Conservation (phyloP, 202 grass and related monocot species). For the Panicum hallii region DNA sequence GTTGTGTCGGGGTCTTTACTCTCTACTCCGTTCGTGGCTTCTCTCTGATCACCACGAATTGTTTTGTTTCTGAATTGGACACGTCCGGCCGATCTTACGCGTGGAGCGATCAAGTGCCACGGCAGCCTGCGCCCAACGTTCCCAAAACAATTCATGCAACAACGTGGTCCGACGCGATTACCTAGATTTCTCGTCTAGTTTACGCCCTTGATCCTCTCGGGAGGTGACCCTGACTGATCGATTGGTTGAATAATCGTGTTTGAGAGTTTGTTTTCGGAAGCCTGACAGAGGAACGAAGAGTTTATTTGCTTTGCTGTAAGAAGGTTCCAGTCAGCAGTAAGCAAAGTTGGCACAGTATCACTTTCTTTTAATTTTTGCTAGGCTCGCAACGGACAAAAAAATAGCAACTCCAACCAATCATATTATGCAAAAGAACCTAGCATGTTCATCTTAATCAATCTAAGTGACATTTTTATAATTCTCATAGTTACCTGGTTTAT, state of each 20-base stretch:
- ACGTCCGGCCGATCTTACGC: neutral
- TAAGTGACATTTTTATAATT: too few species aligned
- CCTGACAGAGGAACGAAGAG: neutral
- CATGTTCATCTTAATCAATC: too few species aligned
- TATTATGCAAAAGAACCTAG: too few species aligned
- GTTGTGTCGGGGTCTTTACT: neutral
- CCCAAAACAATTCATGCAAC: neutral
- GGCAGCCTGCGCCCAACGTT: neutral
- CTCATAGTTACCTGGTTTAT: too few species aligned
- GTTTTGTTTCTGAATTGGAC: neutral
- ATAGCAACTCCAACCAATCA: too few species aligned
- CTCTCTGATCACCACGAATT: neutral
- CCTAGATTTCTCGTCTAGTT: conserved; percentile 4
- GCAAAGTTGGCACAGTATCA: too few species aligned
- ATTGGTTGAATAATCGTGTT: neutral
- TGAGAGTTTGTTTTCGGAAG: neutral
- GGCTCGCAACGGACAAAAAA: too few species aligned
- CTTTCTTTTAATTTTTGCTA: too few species aligned
- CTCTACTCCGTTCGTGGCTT: neutral
- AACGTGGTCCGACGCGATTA: neutral
- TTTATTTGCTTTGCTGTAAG: neutral
- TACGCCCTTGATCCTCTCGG: neutral
- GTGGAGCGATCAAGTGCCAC: neutral
- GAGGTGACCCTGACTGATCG: neutral
- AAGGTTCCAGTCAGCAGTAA: neutral